Conservation (phyloP, 2,329 filamentous ascomycete genomes). For the Acarospora socialis region DNA sequence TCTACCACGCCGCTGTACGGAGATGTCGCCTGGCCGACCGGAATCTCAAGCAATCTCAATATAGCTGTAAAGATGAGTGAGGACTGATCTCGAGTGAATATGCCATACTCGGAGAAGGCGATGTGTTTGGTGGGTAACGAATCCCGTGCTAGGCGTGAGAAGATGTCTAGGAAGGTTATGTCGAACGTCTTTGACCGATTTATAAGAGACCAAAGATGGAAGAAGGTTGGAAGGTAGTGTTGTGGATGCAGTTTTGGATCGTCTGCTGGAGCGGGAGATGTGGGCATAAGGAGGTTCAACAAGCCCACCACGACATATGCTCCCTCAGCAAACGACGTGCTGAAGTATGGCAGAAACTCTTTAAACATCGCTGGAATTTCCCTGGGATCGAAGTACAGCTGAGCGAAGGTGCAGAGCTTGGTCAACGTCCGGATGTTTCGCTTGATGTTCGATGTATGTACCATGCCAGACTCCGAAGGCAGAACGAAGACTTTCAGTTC, state of each 20-base stretch:
- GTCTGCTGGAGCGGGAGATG: slow-evolving; percentile 57
- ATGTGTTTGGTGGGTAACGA: slow-evolving; percentile 61
- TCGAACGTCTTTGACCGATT: slow-evolving; percentile 81
- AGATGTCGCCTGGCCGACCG: slow-evolving; percentile 87
- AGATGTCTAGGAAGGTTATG: slow-evolving; percentile 72
- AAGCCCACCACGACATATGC: slow-evolving; percentile 85
- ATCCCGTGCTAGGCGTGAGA: slow-evolving; percentile 77
- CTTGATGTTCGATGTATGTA: slow-evolving; percentile 48
- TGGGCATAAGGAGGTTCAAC: slow-evolving; percentile 78
- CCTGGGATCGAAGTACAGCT: slow-evolving; percentile 81
- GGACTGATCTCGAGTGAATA: slow-evolving; percentile 86
- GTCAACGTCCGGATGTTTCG: slow-evolving; percentile 59
- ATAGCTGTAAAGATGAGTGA: slow-evolving; percentile 86
- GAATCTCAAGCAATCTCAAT: slow-evolving; percentile 80
- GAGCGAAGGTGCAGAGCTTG: slow-evolving; percentile 79
- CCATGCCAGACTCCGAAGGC: slow-evolving; percentile 59
- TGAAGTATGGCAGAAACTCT: slow-evolving; percentile 75
- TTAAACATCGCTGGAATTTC: slow-evolving; percentile 72
- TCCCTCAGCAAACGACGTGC: slow-evolving; percentile 79
- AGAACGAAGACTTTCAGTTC: slow-evolving; percentile 85
- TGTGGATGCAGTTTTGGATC: slow-evolving; percentile 68
- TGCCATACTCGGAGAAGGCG: slow-evolving; percentile 70
- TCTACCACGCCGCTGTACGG: slow-evolving; percentile 74
- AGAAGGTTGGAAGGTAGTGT: slow-evolving; percentile 81
- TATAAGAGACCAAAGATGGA: slow-evolving; percentile 90